phyloP scores from a whole-genome alignment of 2,329 filamentous ascomycete genomes.

The Lasiodiplodia theobromae region DNA sequence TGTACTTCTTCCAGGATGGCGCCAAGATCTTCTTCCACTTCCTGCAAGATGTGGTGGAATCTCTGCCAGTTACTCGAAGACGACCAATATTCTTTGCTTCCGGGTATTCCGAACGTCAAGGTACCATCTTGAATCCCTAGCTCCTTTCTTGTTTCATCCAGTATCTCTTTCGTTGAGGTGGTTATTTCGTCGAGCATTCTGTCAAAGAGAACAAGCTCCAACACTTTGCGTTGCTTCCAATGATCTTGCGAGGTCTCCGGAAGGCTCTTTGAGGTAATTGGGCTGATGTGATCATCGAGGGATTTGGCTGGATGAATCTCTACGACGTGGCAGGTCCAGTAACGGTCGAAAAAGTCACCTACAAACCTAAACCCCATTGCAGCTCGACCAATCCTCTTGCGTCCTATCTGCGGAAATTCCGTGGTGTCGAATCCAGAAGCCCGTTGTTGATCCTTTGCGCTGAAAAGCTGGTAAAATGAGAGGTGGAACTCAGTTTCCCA shows the following conservation, averaged over 20 bases:
- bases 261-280: background rate
- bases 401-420: background rate
- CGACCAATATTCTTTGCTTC: slow-evolving; percentile 29
- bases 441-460: background rate
- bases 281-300: background rate
- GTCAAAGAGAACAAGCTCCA: slow-evolving; percentile 40
- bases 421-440: background rate
- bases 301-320: slow-evolving; percentile 30
- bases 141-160: background rate
- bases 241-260: background rate
- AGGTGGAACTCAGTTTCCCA: slow-evolving; percentile 45
- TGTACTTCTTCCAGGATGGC: slow-evolving; percentile 34
- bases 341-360: slow-evolving; percentile 45
- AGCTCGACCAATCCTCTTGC: slow-evolving; percentile 30
- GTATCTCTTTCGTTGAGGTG: background rate
- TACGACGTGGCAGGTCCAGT: slow-evolving; percentile 43
- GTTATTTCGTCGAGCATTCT: slow-evolving; percentile 33
- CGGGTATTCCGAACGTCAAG: background rate
- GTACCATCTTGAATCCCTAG: background rate
- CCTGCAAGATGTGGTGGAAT: slow-evolving; percentile 34
- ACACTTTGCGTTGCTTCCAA: slow-evolving; percentile 40
- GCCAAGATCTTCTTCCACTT: slow-evolving; percentile 34
- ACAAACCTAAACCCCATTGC: slow-evolving; percentile 39
- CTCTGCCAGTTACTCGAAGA: slow-evolving; percentile 31
- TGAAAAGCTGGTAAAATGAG: slow-evolving; percentile 36